Conservation (phyloP, 1,139 yeast genomes). For the Suhomyces terraborum region DNA sequence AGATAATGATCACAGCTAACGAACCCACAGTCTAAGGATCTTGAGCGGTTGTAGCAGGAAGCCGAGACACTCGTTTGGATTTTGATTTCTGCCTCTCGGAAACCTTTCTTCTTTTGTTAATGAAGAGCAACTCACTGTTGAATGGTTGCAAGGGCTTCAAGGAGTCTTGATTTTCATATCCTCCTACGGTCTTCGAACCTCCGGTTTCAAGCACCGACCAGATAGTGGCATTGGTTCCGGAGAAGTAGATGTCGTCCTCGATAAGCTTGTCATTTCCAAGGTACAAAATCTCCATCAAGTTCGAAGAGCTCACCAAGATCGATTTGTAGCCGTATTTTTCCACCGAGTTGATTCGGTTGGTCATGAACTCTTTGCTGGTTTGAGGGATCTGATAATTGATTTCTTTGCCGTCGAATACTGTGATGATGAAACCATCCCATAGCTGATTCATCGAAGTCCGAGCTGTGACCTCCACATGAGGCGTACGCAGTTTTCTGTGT, state of each 20-base stretch:
- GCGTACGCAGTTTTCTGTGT: constrained; percentile 12
- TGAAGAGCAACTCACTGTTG: constrained; percentile 46
- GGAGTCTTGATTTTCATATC: constrained; percentile 11
- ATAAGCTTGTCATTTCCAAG: constrained; percentile 61
- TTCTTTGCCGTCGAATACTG: constrained; percentile 60
- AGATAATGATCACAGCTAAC: not conserved
- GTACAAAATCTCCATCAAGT: constrained; percentile 67
- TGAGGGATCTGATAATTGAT: constrained; percentile 61
- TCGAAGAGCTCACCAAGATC: constrained; percentile 72
- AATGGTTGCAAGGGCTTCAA: constrained; percentile 23
- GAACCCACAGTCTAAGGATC: not conserved
- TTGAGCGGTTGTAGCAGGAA: not conserved
- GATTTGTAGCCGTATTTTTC: constrained; percentile 77
- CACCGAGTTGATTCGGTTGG: constrained; percentile 47
- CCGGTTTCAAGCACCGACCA: constrained; percentile 34
- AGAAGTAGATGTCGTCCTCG: constrained; percentile 44
- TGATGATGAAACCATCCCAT: constrained; percentile 84
- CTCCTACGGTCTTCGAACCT: constrained; percentile 25
- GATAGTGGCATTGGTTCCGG: constrained; percentile 32
- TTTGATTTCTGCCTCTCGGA: constrained; percentile 12
- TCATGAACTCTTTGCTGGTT: constrained; percentile 26
- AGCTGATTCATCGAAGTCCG: constrained; percentile 28
- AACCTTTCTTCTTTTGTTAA: constrained; percentile 50
- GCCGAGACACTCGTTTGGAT: not conserved
- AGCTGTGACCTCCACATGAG: constrained; percentile 2